A percentile compares a stretch with the other conserved stretches of the same genome.
phyloP scores from a whole-genome alignment of 495 filamentous ascomycete species.

The Penicillium psychrofluorescens region DNA sequence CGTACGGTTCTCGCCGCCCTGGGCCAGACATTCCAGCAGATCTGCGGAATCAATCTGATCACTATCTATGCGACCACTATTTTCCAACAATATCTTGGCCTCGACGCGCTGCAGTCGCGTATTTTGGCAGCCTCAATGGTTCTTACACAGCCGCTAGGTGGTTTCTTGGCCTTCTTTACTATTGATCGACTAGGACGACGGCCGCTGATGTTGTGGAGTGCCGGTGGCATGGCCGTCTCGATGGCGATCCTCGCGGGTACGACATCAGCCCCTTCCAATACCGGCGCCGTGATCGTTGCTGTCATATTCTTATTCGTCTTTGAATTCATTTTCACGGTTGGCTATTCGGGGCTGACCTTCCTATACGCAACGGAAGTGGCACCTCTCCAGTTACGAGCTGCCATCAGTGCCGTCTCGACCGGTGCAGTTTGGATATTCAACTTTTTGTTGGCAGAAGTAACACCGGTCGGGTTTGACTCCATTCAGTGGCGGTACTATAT shows the following conservation, averaged over 20 bases:
- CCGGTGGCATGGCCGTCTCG: slow-evolving; percentile 45
- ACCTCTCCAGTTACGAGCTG: slow-evolving; percentile 57
- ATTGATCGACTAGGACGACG: slow-evolving; percentile 67
- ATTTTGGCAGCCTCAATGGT: slow-evolving; percentile 70
- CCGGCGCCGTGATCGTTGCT: slow-evolving; percentile 30
- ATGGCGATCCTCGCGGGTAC: slow-evolving; percentile 53
- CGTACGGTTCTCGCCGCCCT: slow-evolving; percentile 23
- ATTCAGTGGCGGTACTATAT: slow-evolving; percentile 44
- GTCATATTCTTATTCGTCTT: slow-evolving; percentile 34
- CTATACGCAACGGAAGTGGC: slow-evolving; percentile 59
- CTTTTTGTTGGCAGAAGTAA: slow-evolving; percentile 40
- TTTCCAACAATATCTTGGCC: slow-evolving; percentile 47
- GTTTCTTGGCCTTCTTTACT: slow-evolving; percentile 66
- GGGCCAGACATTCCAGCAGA: slow-evolving; percentile 44
- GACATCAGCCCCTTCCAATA: slow-evolving; percentile 26
- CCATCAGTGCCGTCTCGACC: slow-evolving; percentile 57
- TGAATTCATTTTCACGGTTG: slow-evolving; percentile 38
- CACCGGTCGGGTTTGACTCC: slow-evolving; percentile 36
- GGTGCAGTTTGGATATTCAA: slow-evolving; percentile 60
- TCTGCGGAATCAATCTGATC: slow-evolving; percentile 54
- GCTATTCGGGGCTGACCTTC: slow-evolving; percentile 65
- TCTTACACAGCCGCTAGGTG: slow-evolving; percentile 66
- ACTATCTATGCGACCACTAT: slow-evolving; percentile 55
- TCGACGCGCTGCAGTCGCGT: slow-evolving; percentile 72
- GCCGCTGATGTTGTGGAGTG: slow-evolving; percentile 53